Conservation (phyloP, 1,284 basidiomycete species). For the Boletellus deceptivus region DNA sequence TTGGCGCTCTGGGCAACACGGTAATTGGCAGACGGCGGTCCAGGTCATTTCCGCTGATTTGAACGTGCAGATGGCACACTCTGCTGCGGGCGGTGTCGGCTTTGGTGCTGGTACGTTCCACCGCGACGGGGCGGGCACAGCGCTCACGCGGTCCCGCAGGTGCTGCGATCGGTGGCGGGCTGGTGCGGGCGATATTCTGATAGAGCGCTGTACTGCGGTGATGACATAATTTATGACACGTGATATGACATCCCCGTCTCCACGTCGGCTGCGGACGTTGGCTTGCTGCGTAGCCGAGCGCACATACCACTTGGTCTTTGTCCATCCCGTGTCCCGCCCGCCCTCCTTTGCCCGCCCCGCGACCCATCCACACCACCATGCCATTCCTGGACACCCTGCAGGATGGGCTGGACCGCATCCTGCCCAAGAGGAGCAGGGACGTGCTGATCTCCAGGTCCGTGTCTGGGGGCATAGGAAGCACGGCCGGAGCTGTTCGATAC, state of each 20-base stretch:
- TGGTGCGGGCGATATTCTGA: conserved; percentile 45
- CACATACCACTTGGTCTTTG: conserved; percentile 1
- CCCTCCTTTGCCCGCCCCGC: background rate
- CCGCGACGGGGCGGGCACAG: background rate
- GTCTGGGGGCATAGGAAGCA: conserved; percentile 53
- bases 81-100: conserved; percentile 69
- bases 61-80: conserved; percentile 53
- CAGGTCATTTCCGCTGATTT: conserved; percentile 21
- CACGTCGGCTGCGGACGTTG: conserved; percentile 18
- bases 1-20: conserved; percentile 55
- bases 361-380: conserved; percentile 6
- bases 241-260: conserved; percentile 8
- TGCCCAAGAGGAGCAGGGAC: conserved; percentile 19
- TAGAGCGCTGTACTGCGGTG: background rate
- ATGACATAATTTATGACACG: conserved; percentile 27
- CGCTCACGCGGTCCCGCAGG: conserved; percentile 31
- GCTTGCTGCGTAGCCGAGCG: conserved; percentile 10
- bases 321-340: background rate
- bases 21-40: conserved; percentile 30
- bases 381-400: conserved; percentile 27
- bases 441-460: conserved; percentile 31
- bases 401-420: conserved; percentile 31
- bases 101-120: conserved; percentile 55
- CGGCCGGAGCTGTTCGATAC: conserved; percentile 58
- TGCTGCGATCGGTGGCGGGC: conserved; percentile 47